phyloP scores from a whole-genome alignment of 1,139 yeast species.

The Geotrichum restrictum region DNA sequence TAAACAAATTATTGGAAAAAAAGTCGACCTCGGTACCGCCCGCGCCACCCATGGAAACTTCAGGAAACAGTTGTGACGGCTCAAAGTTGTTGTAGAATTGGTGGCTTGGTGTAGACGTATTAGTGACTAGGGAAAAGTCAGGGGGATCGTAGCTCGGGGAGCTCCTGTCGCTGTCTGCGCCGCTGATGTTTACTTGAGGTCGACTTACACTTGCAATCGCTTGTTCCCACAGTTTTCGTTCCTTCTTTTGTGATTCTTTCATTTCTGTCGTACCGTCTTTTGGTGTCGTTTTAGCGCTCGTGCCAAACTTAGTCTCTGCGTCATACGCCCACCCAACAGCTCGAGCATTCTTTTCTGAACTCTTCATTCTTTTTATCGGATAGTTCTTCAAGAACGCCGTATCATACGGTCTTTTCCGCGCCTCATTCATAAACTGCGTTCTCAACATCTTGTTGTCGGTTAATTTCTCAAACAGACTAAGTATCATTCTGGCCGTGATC shows the following conservation, averaged over 20 bases:
- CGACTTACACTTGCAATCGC: not conserved
- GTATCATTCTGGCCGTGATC: constrained; percentile 41
- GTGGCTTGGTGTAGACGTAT: constrained; percentile 32
- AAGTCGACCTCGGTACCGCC: too few relatives aligned
- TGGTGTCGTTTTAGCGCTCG: too few relatives aligned
- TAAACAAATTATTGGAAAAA: not conserved
- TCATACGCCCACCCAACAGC: not conserved
- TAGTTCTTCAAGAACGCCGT: not conserved
- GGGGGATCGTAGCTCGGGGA: constrained; percentile 21
- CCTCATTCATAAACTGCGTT: constrained; percentile 29
- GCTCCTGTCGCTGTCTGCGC: not conserved
- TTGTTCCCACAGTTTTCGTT: not conserved
- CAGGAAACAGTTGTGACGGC: constrained; percentile 42
- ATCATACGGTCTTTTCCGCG: constrained; percentile 11
- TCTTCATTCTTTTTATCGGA: constrained; percentile 1
- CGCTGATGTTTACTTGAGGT: not conserved
- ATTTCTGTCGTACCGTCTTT: too few relatives aligned
- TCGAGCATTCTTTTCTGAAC: not conserved
- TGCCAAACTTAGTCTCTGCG: not conserved
- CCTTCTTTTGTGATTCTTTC: too few relatives aligned
- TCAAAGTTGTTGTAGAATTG: constrained; percentile 37
- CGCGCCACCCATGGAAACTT: constrained; percentile 17
- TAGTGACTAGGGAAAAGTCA: constrained; percentile 38
- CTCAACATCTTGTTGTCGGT: constrained; percentile 32
- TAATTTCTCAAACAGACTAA: constrained; percentile 35